A percentile compares a stretch with the other conserved stretches of the same genome.
These are phyloP conservation scores for Stenogyne calaminthoides DNA, from an alignment of 305 asterid species.

Conservation along the genomic window DNA sequence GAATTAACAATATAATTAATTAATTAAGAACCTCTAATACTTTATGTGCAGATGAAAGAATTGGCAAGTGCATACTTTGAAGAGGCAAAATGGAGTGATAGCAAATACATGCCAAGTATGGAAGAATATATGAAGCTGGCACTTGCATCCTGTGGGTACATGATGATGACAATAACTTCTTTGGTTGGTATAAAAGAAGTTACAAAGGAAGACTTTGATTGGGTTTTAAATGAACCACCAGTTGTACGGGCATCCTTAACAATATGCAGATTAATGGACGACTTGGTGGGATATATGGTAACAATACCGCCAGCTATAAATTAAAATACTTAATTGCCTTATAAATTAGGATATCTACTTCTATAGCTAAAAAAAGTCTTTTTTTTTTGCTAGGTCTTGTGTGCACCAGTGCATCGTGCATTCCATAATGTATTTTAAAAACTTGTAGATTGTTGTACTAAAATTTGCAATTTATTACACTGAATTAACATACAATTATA, in stretches of 20 bases:
- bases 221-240: slow-evolving; percentile 39
- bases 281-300: slow-evolving; percentile 41
- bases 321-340: background rate
- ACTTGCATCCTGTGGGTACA: slow-evolving; percentile 24
- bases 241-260: slow-evolving; percentile 33
- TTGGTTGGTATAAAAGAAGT: slow-evolving; percentile 43
- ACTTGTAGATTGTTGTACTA: too few relatives aligned
- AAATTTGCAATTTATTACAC: too few relatives aligned
- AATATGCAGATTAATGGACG: slow-evolving; percentile 44
- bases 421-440: too few relatives aligned
- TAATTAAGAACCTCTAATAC: background rate
- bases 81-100: slow-evolving; percentile 45
- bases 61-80: slow-evolving; percentile 29
- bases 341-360: background rate
- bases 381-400: too few relatives aligned
- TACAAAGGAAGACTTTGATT: slow-evolving; percentile 27
- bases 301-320: too few relatives aligned
- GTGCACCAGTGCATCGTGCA: too few relatives aligned
- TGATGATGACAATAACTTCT: slow-evolving; percentile 34
- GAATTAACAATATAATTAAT: too few relatives aligned
- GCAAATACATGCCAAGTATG: slow-evolving; percentile 32
- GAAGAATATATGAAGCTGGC: slow-evolving; percentile 50
- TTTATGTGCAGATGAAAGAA: slow-evolving; percentile 42
- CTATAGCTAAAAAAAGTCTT: too few relatives aligned
- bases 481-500: too few relatives aligned